Evolutionary conservation across 139 green algal species (phyloP).

Genomic region (Chlorella sp.): DNA sequence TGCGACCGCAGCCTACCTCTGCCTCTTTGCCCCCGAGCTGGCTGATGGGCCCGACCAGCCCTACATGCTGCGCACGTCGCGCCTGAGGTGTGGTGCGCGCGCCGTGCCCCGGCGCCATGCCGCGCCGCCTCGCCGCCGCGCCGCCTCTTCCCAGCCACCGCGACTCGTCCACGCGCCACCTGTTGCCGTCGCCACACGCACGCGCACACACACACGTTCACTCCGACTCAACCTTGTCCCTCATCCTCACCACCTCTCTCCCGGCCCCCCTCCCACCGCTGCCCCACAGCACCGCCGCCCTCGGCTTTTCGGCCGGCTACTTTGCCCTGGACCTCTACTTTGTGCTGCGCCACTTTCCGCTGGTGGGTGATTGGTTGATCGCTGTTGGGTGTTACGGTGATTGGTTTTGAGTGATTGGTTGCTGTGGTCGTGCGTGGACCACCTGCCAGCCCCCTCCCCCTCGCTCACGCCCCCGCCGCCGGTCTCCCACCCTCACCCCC

Average conservation of each 20-base stretch:
- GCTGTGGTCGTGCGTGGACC: neutral
- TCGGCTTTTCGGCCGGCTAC: conserved; percentile 28
- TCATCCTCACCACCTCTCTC: too few relatives aligned
- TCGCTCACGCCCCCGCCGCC: neutral
- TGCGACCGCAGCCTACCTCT: conserved; percentile 11
- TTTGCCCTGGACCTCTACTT: conserved; percentile 17
- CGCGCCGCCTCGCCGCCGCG: neutral
- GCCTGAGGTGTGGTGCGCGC: neutral
- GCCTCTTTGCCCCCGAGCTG: conserved; percentile 16
- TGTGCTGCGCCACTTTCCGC: neutral
- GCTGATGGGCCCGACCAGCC: neutral
- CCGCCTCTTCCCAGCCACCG: neutral
- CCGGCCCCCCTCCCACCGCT: too few relatives aligned
- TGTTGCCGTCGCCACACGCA: neutral
- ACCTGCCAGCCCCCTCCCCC: neutral
- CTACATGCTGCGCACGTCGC: conserved; percentile 21
- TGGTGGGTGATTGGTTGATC: neutral
- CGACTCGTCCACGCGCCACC: neutral
- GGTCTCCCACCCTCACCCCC: neutral
- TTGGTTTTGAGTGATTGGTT: neutral
- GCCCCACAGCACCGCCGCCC: too few relatives aligned
- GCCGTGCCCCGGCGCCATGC: neutral
- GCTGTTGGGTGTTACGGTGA: neutral
- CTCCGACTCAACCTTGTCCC: neutral
- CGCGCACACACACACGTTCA: neutral